These are phyloP conservation scores for Carnegiea gigantea DNA, from an alignment of 179 eudicot genomes.

Conservation along the genomic window DNA sequence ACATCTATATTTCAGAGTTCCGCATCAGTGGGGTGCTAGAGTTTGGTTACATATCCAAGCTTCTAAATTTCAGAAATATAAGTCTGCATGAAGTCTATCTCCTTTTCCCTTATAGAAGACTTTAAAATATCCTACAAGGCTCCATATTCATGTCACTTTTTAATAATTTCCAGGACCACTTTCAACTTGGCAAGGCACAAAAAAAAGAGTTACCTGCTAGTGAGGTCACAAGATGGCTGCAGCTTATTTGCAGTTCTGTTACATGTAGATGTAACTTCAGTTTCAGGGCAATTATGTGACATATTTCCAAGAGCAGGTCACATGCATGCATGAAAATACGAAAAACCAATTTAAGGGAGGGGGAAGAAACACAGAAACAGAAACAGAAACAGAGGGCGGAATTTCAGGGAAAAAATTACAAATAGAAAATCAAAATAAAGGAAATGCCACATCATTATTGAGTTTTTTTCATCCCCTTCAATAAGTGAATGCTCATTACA, in stretches of 20 bases:
- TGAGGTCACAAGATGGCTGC: constrained; percentile 2
- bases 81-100: too few relatives aligned
- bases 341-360: neutral
- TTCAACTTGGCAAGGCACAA: neutral
- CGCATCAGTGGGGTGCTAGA: too few relatives aligned
- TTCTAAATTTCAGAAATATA: too few relatives aligned
- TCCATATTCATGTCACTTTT: neutral
- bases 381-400: neutral
- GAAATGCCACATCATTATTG: constrained; percentile 13
- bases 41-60: neutral
- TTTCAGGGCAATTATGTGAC: constrained; percentile 15
- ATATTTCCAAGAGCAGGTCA: constrained; percentile 14
- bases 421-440: neutral
- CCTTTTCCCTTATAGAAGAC: neutral
- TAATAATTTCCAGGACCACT: neutral
- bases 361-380: too few relatives aligned
- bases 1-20: neutral
- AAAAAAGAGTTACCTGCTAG: constrained; percentile 8
- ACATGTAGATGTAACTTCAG: constrained; percentile 9
- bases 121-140: neutral
- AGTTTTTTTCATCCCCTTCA: too few relatives aligned
- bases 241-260: constrained; percentile 3
- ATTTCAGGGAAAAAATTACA: neutral
- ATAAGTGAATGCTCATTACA: neutral
- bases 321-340: constrained; percentile 6